Base-by-base conservation (phyloP, 2,329 filamentous ascomycete species). In the Ophiosphaerella korrae region DNA sequence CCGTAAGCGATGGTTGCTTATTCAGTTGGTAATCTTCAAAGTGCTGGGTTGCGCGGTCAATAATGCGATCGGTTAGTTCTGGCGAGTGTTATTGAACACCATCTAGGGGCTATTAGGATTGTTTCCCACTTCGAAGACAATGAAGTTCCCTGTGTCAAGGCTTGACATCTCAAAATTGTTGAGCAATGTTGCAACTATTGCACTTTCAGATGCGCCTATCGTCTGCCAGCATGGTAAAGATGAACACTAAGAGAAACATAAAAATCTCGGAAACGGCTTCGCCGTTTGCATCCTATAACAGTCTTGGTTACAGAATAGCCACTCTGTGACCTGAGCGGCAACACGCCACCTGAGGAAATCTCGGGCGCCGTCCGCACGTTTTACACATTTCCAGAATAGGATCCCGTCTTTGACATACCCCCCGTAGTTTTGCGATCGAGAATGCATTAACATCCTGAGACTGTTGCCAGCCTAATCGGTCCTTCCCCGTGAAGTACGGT, bases 271-370 rank as follows among this genome's bases (percentile, higher is more conserved):
- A 32, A 42, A 45, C 48, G 55, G 38, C 48, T 55, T 48, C 43
- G 52, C 34, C 49, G 66, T 68, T 68, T 63, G 50, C 52, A 48
- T 40, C 49, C 57, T 55, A 52, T 47, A 48, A 60, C 58, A 49
- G 43, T n/a, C 36, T 31, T n/a, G 41, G 64, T 66, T 53, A 61
- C 64, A 67, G 60, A 54, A 43, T 43, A 35, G 35, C 34, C 39
- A 55, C 55, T 48, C 56, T 58, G 58, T 42, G 60, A 58, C 59
- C 43, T 40, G 40, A 49, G 52, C 48, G 52, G 57, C 55, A 56
- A 37, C 60, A 63, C 48, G 39, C 55, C 42, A 55, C 60, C 57
- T 62, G 40, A 63, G 48, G 24, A 44, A 18, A 44, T 40, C 39
- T 31, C 39, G 24, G 32, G 13, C 39, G 23, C 39, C 14, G 4